phyloP scores from a whole-genome alignment of 805 yeast genomes.

The Wickerhamomyces strasburgensis region DNA sequence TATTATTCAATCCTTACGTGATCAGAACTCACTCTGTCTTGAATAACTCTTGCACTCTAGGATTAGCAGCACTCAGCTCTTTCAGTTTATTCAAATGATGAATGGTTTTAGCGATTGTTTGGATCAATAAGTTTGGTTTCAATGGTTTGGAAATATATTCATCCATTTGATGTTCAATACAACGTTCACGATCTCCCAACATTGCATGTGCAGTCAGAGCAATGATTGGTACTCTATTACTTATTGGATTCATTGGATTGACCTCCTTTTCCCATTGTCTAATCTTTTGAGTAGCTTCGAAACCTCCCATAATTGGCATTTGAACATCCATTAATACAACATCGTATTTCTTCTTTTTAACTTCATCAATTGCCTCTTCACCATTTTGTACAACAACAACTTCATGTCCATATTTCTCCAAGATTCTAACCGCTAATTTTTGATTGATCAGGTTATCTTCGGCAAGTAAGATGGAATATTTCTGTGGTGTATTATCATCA shows the following conservation, averaged over 20 bases:
- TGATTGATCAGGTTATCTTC: slow-evolving; percentile 88
- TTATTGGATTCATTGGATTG: slow-evolving; percentile 62
- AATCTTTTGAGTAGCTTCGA: slow-evolving; percentile 83
- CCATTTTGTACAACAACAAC: slow-evolving; percentile 88
- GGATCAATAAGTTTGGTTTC: slow-evolving; percentile 76
- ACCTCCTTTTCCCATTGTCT: slow-evolving; percentile 84
- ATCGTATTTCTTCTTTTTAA: slow-evolving; percentile 62
- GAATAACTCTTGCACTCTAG: slow-evolving; percentile 7
- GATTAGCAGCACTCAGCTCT: slow-evolving; percentile 30
- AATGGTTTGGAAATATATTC: slow-evolving; percentile 85
- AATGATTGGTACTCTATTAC: slow-evolving; percentile 79
- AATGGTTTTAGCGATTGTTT: slow-evolving; percentile 80
- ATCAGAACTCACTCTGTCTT: slow-evolving; percentile 9
- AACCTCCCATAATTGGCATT: slow-evolving; percentile 95
- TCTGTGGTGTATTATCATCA: slow-evolving; percentile 70
- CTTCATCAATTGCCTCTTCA: slow-evolving; percentile 72
- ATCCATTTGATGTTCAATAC: slow-evolving; percentile 87
- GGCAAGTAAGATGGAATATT: slow-evolving; percentile 71
- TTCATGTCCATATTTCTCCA: slow-evolving; percentile 80
- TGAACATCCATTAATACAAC: slow-evolving; percentile 90
- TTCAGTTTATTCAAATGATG: slow-evolving; percentile 62
- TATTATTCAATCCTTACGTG: slow-evolving; percentile 77
- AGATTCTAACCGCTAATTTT: slow-evolving; percentile 76
- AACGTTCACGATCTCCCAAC: slow-evolving; percentile 87
- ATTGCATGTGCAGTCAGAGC: slow-evolving; percentile 92